These are phyloP conservation scores for Mycena maculata DNA, from an alignment of 768 basidiomycete species.

Conservation along the genomic window DNA sequence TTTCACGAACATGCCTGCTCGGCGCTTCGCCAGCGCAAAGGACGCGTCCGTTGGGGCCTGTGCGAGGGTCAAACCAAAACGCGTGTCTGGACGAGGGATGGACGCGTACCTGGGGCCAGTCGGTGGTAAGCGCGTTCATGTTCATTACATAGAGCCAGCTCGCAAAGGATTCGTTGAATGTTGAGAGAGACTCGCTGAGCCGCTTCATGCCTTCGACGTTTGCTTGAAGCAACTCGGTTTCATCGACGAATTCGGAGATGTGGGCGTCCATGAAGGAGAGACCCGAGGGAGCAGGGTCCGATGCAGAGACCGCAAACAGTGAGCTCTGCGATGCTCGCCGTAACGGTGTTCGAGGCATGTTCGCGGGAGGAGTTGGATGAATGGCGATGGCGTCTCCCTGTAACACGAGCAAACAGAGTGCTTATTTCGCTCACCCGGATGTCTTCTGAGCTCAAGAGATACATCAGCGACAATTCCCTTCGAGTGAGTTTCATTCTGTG, in stretches of 20 bases:
- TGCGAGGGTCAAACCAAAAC: not conserved
- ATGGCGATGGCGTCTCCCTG: not conserved
- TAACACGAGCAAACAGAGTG: not conserved
- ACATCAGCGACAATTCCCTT: conserved; percentile 83
- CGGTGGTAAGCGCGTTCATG: conserved; percentile 94
- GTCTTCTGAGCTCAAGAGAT: conserved; percentile 74
- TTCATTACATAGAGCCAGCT: conserved; percentile 92
- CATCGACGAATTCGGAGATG: conserved; percentile 88
- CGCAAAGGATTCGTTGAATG: conserved; percentile 94
- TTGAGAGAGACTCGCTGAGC: conserved; percentile 79
- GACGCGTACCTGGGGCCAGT: conserved; percentile 83
- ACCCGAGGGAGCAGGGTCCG: conserved; percentile 82
- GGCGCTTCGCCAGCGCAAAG: conserved; percentile 65
- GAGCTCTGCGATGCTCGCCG: conserved; percentile 93
- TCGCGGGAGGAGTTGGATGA: not conserved
- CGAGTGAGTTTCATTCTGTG: conserved; percentile 56
- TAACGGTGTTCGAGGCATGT: conserved; percentile 73
- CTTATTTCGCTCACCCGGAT: conserved; percentile 45
- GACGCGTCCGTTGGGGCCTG: conserved; percentile 73
- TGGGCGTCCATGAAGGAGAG: conserved; percentile 88
- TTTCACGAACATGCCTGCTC: conserved; percentile 62
- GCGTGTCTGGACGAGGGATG: conserved; percentile 18
- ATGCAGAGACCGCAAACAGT: conserved; percentile 85
- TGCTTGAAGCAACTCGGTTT: conserved; percentile 81
- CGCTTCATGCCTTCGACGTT: conserved; percentile 79